Base-by-base conservation (phyloP, 1,284 basidiomycete species). In the Ustilago bromivora region DNA sequence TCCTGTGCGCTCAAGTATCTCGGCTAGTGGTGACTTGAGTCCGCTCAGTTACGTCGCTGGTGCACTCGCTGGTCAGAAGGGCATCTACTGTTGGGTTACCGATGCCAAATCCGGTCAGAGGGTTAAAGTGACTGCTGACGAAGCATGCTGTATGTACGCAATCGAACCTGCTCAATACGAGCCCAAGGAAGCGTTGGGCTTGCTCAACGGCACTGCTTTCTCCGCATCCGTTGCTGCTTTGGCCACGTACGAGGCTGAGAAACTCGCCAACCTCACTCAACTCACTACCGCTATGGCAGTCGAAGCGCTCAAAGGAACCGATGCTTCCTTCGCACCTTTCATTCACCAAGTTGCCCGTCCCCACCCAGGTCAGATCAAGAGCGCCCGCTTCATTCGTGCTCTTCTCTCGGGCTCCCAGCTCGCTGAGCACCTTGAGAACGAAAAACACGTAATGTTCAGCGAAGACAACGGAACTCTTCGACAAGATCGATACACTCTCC, bases 201-300 rank as follows among this genome's bases (percentile, higher is more conserved):
- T 82, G 60, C 72, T 93, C 61, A 94, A 94, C 85, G 93, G 93
- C 55, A 94, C 93, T 0, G 93, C 94, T 1, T 94, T 95, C 87
- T 93, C 92, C 40, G 88, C 88, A 2, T 87, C 87, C 32, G 86
- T 87, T 13, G 88, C 87, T 46, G 86, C 86, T 32, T 81, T 88
- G n/a, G 89, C 89, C 8, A 87, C 93, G 40, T 90, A 92, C 82
- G 92, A 94, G 64, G 91, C 93, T 5, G 89, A 91, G 46, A 91
- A 92, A 76, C 88, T 95, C 35, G 90, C 90, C 3, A 86, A 93
- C 34, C 88, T 95, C 31, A 89, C 91, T 11, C 90, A 94, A 88
- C 90, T 92, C 9, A 90, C 91, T 79, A 95, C 94, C 0, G 93
- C 94, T 1, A 90, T 95, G 89, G 93, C 93, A 17, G 91, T 91